Percentiles rank a stretch among this genome's conserved stretches.
These are phyloP conservation scores for Voacanga thouarsii DNA, from an alignment of 257 asterid species.

Conservation along the genomic window DNA sequence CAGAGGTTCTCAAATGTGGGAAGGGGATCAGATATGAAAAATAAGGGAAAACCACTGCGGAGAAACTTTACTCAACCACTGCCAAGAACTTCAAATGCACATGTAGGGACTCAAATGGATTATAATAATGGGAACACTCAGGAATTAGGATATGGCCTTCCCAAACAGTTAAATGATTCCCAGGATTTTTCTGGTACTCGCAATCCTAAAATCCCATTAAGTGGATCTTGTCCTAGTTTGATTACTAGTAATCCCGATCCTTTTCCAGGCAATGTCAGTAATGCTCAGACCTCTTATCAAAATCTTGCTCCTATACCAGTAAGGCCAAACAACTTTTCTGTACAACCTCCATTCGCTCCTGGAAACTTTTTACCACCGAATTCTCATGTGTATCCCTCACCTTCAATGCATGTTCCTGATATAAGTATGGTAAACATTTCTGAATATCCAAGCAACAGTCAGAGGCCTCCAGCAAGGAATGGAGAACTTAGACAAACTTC, in stretches of 20 bases:
- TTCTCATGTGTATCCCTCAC: conserved; percentile 21
- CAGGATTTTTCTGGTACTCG: conserved; percentile 44
- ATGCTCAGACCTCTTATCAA: conserved; percentile 51
- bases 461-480: conserved; percentile 28
- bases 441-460: conserved; percentile 33
- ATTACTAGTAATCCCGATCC: conserved; percentile 38
- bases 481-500: conserved; percentile 57
- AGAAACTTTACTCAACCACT: conserved; percentile 50
- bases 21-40: conserved; percentile 65
- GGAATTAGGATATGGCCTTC: conserved; percentile 46
- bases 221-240: conserved; percentile 41
- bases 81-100: conserved; percentile 44
- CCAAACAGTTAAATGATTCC: conserved; percentile 55
- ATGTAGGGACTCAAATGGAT: conserved; percentile 54
- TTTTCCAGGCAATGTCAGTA: conserved; percentile 37
- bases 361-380: conserved; percentile 30
- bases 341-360: conserved; percentile 38
- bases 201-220: conserved; percentile 34
- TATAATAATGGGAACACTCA: conserved; percentile 44
- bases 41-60: conserved; percentile 59
- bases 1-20: conserved; percentile 59
- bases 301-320: conserved; percentile 45
- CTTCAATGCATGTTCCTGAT: conserved; percentile 30
- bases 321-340: conserved; percentile 42
- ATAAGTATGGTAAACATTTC: conserved; percentile 30